phyloP scores from a whole-genome alignment of 129 eudicot species.

The Erigeron canadensis region DNA sequence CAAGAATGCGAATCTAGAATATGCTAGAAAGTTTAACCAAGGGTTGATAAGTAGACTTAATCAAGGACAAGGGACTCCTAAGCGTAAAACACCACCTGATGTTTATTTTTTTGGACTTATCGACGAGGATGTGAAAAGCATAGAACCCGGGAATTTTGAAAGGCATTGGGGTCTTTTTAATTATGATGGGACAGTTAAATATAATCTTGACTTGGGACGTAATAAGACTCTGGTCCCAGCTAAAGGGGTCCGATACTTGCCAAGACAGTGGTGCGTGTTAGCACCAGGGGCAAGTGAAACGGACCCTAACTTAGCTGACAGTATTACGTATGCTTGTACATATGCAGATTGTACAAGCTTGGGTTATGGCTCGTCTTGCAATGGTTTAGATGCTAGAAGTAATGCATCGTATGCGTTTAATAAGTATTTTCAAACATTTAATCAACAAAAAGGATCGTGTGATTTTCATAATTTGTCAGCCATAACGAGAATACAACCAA shows the following conservation, averaged over 20 bases:
- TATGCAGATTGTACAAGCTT: slow-evolving; percentile 91
- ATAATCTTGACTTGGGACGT: slow-evolving; percentile 45
- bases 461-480: slow-evolving; percentile 56
- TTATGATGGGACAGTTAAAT: slow-evolving; percentile 73
- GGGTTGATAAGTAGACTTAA: slow-evolving; percentile 59
- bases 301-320: slow-evolving; percentile 56
- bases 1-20: slow-evolving; percentile 53
- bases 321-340: slow-evolving; percentile 64
- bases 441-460: slow-evolving; percentile 73
- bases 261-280: slow-evolving; percentile 78
- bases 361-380: slow-evolving; percentile 83
- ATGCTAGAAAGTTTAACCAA: slow-evolving; percentile 83
- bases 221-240: slow-evolving; percentile 57
- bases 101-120: slow-evolving; percentile 64
- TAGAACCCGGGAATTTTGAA: slow-evolving; percentile 87
- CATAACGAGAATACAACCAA: slow-evolving; percentile 54
- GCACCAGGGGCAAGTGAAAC: slow-evolving; percentile 51
- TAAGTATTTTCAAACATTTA: slow-evolving; percentile 70
- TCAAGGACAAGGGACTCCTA: slow-evolving; percentile 84
- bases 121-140: slow-evolving; percentile 86
- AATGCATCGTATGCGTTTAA: slow-evolving; percentile 92
- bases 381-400: slow-evolving; percentile 53
- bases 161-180: slow-evolving; percentile 92
- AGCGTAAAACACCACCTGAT: slow-evolving; percentile 67
- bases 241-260: slow-evolving; percentile 75